Evolutionary conservation across 192 early-diverging fungal species (phyloP), one percentile per base, ranked within the genome.

Genomic region (Spinellus fusiger): DNA sequence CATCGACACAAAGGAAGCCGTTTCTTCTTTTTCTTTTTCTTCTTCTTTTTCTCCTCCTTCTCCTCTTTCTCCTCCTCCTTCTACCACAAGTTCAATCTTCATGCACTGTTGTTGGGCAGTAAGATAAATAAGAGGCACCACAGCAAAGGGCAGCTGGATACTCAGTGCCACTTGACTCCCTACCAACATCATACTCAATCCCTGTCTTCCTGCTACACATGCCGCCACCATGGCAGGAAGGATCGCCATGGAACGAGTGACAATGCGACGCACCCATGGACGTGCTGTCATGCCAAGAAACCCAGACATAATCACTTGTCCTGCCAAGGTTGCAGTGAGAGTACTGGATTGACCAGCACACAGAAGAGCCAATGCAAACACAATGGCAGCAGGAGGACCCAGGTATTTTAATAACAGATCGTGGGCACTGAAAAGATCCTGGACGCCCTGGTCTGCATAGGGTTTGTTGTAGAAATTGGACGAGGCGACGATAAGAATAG

Each of bases 321-420:
- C 91, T 7, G 90, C 90, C 65, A 93, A 68, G n/a, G 91, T 93
- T 0, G 87, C 91, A 1, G 91, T 92, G 27, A 93, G 74, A 8
- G 90, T 89, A 7, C 84, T 85, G 15, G 73, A 80, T 68, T 92
- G 89, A 20, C 91, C 91, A 13, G 89, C 77, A 64, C 82, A 80
- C 50, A 93, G 69, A 23, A 93, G 68, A 7, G 88, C 91, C 9
- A 91, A 57, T 15, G 90, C 89, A 81, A 92, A 93, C 10, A 89
- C 49, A 32, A 76, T 69, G 15, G 78, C 89, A 6, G 89, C 87
- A 23, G 75, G 66, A 13, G 59, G 59, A 10, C 89, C 90, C 10
- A 93, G 73, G 33, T 83, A 72, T 49, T 77, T 52, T 7, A 65
- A 54, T 38, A 93, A 61, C 5, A 91, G 71, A 6, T 63, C 38